Evolutionary conservation across 257 asterid genomes (phyloP).

Genomic region (Plantago major): DNA sequence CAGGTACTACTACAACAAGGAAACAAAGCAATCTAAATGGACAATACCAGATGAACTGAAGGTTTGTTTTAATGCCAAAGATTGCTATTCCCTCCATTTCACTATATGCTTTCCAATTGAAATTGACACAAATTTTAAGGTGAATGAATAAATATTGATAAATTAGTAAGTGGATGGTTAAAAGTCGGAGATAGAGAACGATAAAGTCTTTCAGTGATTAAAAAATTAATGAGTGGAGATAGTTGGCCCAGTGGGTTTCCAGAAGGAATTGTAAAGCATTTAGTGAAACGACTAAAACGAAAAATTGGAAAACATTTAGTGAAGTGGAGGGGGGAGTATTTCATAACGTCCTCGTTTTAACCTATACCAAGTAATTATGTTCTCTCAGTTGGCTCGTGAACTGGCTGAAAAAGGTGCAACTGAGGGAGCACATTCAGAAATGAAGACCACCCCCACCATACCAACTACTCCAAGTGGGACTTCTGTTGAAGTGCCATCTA

Average conservation of each 20-base stretch:
- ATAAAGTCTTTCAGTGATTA: too few relatives aligned
- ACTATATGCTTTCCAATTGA: too few relatives aligned
- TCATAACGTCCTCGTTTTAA: slow-evolving; percentile 12
- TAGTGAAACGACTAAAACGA: too few relatives aligned
- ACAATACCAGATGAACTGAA: slow-evolving; percentile 90
- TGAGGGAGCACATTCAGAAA: slow-evolving; percentile 44
- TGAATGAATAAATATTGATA: too few relatives aligned
- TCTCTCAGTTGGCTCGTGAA: slow-evolving; percentile 86
- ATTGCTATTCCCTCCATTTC: too few relatives aligned
- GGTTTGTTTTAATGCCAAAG: slow-evolving; percentile 38
- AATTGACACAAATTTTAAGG: too few relatives aligned
- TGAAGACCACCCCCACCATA: slow-evolving; percentile 31
- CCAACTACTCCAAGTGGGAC: slow-evolving; percentile 35
- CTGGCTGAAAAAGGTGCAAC: slow-evolving; percentile 66
- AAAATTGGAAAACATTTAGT: too few relatives aligned
- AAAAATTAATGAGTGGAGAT: too few relatives aligned
- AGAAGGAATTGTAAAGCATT: too few relatives aligned
- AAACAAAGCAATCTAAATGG: slow-evolving; percentile 92
- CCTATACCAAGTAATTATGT: slow-evolving; percentile 29
- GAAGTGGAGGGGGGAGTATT: background rate
- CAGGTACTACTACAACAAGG: slow-evolving; percentile 97
- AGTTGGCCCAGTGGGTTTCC: too few relatives aligned
- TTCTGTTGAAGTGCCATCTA: slow-evolving; percentile 47
- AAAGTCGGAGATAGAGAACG: too few relatives aligned
- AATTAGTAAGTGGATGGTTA: too few relatives aligned